These are phyloP conservation scores for Pseudozyma pruni DNA, from an alignment of 1,284 basidiomycete genomes.

Conservation along the genomic window DNA sequence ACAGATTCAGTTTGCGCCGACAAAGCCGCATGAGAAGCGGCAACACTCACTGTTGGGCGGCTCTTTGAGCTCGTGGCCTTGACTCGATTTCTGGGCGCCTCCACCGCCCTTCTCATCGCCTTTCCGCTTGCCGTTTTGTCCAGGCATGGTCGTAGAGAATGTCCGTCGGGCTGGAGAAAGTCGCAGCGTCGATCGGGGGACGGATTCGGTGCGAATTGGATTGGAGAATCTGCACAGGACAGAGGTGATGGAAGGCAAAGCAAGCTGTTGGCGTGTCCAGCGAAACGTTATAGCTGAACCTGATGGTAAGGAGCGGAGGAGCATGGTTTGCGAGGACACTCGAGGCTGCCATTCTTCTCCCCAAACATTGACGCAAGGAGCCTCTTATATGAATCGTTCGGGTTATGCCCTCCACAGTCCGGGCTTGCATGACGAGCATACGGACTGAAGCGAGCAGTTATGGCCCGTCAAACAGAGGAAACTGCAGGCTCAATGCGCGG, in stretches of 20 bases:
- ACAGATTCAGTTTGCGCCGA: background rate
- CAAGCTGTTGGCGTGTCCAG: background rate
- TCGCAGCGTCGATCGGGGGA: too few relatives aligned
- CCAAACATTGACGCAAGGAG: too few relatives aligned
- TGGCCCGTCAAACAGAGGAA: background rate
- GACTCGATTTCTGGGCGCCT: conserved; percentile 11
- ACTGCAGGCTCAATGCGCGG: too few relatives aligned
- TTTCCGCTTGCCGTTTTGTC: conserved; percentile 7
- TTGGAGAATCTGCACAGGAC: too few relatives aligned
- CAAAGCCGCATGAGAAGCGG: background rate
- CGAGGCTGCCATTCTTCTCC: too few relatives aligned
- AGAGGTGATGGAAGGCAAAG: background rate
- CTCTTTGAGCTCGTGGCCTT: conserved; percentile 23
- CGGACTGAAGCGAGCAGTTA: too few relatives aligned
- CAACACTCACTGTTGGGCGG: conserved; percentile 26
- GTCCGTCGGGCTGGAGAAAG: too few relatives aligned
- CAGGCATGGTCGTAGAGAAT: conserved; percentile 12
- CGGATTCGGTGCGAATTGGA: too few relatives aligned
- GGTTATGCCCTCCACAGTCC: too few relatives aligned
- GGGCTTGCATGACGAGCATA: too few relatives aligned
- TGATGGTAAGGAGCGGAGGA: background rate
- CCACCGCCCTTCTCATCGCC: background rate
- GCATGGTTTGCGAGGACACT: background rate
- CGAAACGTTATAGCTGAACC: background rate
- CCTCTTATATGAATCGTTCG: too few relatives aligned